Evolutionary conservation across 345 rosid species (phyloP).

Genomic region (Salix suchowensis): DNA sequence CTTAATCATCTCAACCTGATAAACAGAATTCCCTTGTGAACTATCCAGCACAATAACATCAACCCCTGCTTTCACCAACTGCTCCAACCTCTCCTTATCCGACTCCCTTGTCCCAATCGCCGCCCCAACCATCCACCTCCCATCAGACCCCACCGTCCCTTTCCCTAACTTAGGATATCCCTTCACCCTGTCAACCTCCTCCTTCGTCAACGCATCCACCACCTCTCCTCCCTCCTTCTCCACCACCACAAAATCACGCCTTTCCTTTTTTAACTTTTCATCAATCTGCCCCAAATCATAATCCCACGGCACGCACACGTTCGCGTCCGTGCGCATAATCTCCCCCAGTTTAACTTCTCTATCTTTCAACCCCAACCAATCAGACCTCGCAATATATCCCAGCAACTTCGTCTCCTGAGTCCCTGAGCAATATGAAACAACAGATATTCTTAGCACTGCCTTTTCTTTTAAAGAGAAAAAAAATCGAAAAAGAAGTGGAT

Average conservation of each 20-base stretch:
- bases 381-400: constrained; percentile 61
- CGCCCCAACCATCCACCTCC: constrained; percentile 92
- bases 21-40: constrained; percentile 87
- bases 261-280: constrained; percentile 34
- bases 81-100: constrained; percentile 77
- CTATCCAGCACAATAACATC: constrained; percentile 78
- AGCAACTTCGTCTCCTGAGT: constrained; percentile 38
- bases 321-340: constrained; percentile 46
- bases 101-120: constrained; percentile 76
- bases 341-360: constrained; percentile 54
- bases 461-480: neutral
- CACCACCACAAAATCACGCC: constrained; percentile 48
- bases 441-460: neutral
- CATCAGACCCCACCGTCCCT: constrained; percentile 64
- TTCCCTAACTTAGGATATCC: constrained; percentile 64
- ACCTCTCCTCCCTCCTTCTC: constrained; percentile 51
- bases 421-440: constrained; percentile 23
- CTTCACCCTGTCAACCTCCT: constrained; percentile 67
- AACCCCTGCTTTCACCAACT: constrained; percentile 60
- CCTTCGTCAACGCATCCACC: constrained; percentile 59
- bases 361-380: constrained; percentile 43
- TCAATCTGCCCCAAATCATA: constrained; percentile 53
- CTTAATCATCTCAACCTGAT: constrained; percentile 86
- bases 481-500: neutral
- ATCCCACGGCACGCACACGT: constrained; percentile 47